Evolutionary conservation across 805 yeast species (phyloP), one percentile per base, ranked within the genome.

Genomic region (Tetrapisispora pingtungensis): DNA sequence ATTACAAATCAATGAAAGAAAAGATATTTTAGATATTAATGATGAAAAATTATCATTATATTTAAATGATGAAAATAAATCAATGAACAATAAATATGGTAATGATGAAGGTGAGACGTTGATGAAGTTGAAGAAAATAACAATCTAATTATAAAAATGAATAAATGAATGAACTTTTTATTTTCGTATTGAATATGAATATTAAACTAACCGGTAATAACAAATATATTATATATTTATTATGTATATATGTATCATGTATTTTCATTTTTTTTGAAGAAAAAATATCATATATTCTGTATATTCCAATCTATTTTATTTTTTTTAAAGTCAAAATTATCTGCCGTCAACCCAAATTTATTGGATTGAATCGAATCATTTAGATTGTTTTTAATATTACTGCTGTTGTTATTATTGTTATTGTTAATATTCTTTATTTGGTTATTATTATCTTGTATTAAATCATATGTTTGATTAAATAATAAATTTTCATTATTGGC

Each of bases 31-130:
- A 8, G 65, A 74, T 7, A 73, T 78, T 10, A 71, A 73, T n/a
- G 93, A 84, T 56, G 90, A 84, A 57, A 70, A 81, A 30, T 62
- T 84, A 10, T 62, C 78, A 3, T 53, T 80, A 1, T 84, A 80
- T 50, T 61, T 84, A 17, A 70, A 74, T 38, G 85, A 83, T 51
- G 85, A 80, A 46, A 59, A 59, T 40, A 58, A 62, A 12, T 53
- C 47, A 36, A 52, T 56, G 3, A 48, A 51, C 15, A 47, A 50
- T 33, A 46, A 47, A 24, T 45, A 22, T 12, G 18, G 32, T 14
- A 22, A 22, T 17, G 33, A 41, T 15, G 49, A 50, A 31, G 51
- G 50, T 14, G 49, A 53, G 4, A 37, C 40, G 10, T 15, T 37
- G 3, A 28, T 40, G 10, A 42, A 44, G 17, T 35, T 52, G 42